These are phyloP conservation scores for Diutina sp. DNA, from an alignment of 1,139 yeast species.

Conservation along the genomic window DNA sequence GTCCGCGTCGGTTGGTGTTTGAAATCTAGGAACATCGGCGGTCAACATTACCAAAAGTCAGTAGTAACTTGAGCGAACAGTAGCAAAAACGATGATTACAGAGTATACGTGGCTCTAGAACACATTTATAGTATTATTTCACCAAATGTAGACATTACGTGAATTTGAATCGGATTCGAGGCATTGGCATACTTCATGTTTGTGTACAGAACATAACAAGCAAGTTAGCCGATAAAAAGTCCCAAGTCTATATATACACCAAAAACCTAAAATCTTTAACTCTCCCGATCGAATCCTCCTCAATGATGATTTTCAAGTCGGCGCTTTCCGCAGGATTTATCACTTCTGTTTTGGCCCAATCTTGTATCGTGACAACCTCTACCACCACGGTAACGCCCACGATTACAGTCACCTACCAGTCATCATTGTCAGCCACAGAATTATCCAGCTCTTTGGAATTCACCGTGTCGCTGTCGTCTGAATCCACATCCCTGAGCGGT, in stretches of 20 bases:
- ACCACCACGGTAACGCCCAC: neutral
- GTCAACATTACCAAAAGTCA: neutral
- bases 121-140: neutral
- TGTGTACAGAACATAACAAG: neutral
- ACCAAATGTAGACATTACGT: neutral
- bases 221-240: neutral
- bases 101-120: too few species aligned
- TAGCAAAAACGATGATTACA: neutral
- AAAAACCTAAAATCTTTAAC: neutral
- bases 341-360: neutral
- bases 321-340: neutral
- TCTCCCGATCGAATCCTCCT: neutral
- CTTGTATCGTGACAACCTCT: neutral
- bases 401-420: neutral
- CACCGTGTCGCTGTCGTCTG: neutral
- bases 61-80: neutral
- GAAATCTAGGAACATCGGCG: neutral
- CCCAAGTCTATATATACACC: neutral
- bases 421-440: neutral
- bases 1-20: neutral
- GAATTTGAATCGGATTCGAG: neutral
- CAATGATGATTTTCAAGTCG: neutral
- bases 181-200: neutral
- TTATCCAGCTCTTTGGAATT: neutral
- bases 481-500: neutral